Base-by-base conservation (phyloP, 2,329 filamentous ascomycete species). In the Talaromyces islandicus region DNA sequence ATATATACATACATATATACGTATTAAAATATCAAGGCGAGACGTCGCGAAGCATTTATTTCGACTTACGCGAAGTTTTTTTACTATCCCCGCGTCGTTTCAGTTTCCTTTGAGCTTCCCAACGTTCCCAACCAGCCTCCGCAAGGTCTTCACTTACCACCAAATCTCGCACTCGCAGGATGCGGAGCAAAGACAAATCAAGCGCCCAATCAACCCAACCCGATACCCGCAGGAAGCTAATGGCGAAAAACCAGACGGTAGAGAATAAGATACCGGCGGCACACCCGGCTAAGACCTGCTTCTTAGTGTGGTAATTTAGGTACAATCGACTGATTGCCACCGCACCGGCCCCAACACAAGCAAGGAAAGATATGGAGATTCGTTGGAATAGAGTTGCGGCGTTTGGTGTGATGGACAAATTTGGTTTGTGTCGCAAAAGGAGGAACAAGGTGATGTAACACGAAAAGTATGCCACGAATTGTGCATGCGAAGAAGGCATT, bases 401-500 rank as follows among this genome's bases (percentile, higher is more conserved):
- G 7, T 76, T 75, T 58, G 78, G 78, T 52, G 77, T 77, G 27
- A 80, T 77, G 7, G 71, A 66, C 29, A 66, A 64, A 48, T 73
- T 74, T n/a, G 88, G 88, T 5, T 81, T 80, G 74, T 96, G 92
- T 62, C 93, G 85, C 62, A 92, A 79, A 52, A 96, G 82, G 51
- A 99, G 82, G 78, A 97, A 97, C 21, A 99, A 80, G 25, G 85
- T 81, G 62, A 97, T 78, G 63, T 90, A 94, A 60, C 96, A 78
- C 60, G 91, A 88, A 83, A 96, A 97, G 80, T 91, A 99, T 59
- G 89, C 84, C 63, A 93, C 89, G 73, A 97, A 99, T 78, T 99
- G 94, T 9, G 94, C 90, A 77, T 99, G 94, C 41, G 92, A 97
- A 7, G 85, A 88, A 11, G 94, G 94, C 95, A 99, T 99, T 68